Evolutionary conservation across 2,329 filamentous ascomycete species (phyloP).

Genomic region (Chrysoporthe cubensis): DNA sequence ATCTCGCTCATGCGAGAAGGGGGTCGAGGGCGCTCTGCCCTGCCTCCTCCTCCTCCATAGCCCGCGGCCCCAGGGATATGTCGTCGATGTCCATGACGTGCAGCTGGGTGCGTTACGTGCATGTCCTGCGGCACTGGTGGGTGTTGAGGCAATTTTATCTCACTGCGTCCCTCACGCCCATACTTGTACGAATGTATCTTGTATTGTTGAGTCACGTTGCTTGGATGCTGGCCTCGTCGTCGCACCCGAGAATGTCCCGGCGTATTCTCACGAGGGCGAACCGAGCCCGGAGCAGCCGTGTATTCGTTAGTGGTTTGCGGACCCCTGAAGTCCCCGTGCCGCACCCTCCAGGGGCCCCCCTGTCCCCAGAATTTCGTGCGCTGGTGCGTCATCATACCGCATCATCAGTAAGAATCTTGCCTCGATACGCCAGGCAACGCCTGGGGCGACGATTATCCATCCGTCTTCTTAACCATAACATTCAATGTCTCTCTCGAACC

Average conservation of each 20-base stretch:
- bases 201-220: not conserved
- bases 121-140: not conserved
- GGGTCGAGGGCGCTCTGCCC: not conserved
- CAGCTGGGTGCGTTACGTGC: not conserved
- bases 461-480: too few species aligned
- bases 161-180: not conserved
- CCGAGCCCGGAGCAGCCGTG: not conserved
- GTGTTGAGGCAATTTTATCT: not conserved
- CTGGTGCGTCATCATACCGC: not conserved
- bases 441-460: too few species aligned
- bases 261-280: not conserved
- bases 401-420: not conserved
- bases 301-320: too few species aligned
- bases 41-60: not conserved
- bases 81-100: not conserved
- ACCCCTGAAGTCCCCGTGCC: too few species aligned
- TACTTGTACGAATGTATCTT: not conserved
- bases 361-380: too few species aligned
- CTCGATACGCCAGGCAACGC: too few species aligned
- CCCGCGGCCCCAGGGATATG: not conserved
- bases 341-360: too few species aligned
- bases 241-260: not conserved
- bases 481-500: too few species aligned
- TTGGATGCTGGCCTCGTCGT: not conserved
- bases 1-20: not conserved